Percentiles rank a stretch among this genome's conserved stretches.
phyloP scores from a whole-genome alignment of 2,329 filamentous ascomycete genomes.

The Diaporthe sp. region DNA sequence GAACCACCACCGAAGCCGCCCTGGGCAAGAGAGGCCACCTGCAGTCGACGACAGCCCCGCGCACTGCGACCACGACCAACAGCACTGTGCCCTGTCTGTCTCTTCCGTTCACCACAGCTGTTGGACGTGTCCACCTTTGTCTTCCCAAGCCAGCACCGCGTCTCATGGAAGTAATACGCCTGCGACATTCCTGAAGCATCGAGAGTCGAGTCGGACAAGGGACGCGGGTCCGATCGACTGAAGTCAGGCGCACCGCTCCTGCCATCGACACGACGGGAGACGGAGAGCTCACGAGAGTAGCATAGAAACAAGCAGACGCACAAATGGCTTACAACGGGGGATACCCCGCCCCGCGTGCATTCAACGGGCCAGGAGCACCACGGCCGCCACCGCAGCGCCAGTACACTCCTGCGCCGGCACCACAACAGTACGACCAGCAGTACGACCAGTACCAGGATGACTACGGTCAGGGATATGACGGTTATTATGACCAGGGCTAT shows the following conservation, averaged over 20 bases:
- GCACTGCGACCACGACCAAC: background rate
- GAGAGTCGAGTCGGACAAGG: conserved; percentile 1
- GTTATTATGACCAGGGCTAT: conserved; percentile 53
- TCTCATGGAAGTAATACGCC: conserved; percentile 13
- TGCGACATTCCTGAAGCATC: background rate
- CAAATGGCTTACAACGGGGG: conserved; percentile 64
- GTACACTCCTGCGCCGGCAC: conserved; percentile 44
- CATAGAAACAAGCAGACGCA: background rate
- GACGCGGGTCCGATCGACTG: background rate
- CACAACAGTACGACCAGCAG: conserved; percentile 51
- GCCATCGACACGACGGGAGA: background rate
- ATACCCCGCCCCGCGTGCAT: conserved; percentile 57
- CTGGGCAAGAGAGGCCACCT: background rate
- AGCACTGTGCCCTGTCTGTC: background rate
- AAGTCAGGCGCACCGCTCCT: background rate
- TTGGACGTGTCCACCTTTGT: background rate
- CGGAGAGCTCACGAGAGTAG: conserved; percentile 16
- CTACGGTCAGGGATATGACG: conserved; percentile 57
- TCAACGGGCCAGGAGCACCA: conserved; percentile 57
- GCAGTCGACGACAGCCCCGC: background rate
- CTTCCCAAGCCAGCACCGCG: background rate
- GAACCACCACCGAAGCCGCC: background rate
- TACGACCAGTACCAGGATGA: conserved; percentile 59
- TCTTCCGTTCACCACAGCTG: background rate
- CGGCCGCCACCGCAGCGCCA: conserved; percentile 52